A percentile compares a stretch with the other conserved stretches of the same genome.
Conservation (phyloP, 2,329 filamentous ascomycete species). For the Aspergillus fumigatiaffinis region DNA sequence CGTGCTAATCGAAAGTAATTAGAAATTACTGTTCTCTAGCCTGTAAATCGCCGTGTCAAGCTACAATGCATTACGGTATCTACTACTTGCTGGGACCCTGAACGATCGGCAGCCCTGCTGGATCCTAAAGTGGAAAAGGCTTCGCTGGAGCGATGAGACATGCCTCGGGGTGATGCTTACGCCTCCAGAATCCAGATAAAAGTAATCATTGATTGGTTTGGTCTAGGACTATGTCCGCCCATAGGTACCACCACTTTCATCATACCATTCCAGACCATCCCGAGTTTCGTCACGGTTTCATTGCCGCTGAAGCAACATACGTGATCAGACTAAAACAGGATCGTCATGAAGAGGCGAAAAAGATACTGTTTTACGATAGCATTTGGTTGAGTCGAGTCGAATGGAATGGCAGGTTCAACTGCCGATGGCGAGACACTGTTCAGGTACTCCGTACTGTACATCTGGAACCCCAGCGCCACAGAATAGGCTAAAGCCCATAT, state of each 20-base stretch:
- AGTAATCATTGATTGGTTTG: not conserved
- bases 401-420: not conserved
- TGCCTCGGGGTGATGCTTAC: not conserved
- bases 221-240: not conserved
- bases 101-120: conserved; percentile 19
- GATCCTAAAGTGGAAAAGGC: conserved; percentile 13
- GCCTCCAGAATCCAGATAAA: conserved; percentile 4
- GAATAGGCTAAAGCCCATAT: conserved; percentile 6
- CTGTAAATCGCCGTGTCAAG: not conserved
- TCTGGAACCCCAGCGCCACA: not conserved
- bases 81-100: conserved; percentile 7
- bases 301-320: not conserved
- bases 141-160: conserved; percentile 14
- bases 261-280: not conserved
- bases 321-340: not conserved
- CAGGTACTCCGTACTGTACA: not conserved
- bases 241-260: not conserved
- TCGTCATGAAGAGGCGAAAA: not conserved
- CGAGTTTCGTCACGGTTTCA: not conserved
- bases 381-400: not conserved
- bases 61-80: not conserved
- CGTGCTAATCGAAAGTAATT: not conserved
- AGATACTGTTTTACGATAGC: not conserved
- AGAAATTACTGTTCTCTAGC: not conserved
- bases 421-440: not conserved